Base-by-base conservation (phyloP, 495 filamentous ascomycete species). In the Chaetomium tenue region DNA sequence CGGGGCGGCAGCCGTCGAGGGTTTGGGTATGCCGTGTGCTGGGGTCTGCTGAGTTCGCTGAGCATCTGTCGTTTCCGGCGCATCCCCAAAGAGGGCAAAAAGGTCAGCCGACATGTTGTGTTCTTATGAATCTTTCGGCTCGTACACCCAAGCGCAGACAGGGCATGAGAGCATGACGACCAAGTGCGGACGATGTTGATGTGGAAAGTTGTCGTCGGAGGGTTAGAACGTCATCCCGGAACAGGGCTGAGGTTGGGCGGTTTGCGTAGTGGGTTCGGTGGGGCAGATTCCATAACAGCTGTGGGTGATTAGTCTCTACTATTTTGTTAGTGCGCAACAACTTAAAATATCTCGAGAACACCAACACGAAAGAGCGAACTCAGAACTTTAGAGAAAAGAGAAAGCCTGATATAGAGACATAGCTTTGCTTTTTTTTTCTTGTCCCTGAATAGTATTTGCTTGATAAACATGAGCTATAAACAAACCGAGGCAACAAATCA, bases 41-140 rank as follows among this genome's bases (percentile, higher is more conserved):
- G 68, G 67, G 63, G 74, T 70, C 23, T 70, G 62, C 23, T 65
- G 55, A n/a, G 75, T 70, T 25, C 69, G 65, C 20, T 65, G 55
- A 18, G 72, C 51, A 33, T 63, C 67, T 33, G 70, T 57, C 22
- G 77, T 55, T 28, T 65, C 48, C 11, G 63, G 12, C 60, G 72
- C 60, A 63, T 75, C 77, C 65, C 86, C 88, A 68, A 92, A 92
- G 56, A 86, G 87, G 56, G 88, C 87, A 44, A 89, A 85, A 42
- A 92, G 81, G 67, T 91, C 89, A 57, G 87, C 84, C 50, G 89
- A 92, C 89, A 92, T 92, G 25, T 40, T 70, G 70, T 25, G 2
- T 30, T 16, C 8, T 22, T 18, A 37, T 50, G 33, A 16, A 28
- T 58, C 4, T 3, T 48, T 15, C 40, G 5, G 15, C 28, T 58